phyloP scores from a whole-genome alignment of 441 rosid species.

The Euphorbia corollata region DNA sequence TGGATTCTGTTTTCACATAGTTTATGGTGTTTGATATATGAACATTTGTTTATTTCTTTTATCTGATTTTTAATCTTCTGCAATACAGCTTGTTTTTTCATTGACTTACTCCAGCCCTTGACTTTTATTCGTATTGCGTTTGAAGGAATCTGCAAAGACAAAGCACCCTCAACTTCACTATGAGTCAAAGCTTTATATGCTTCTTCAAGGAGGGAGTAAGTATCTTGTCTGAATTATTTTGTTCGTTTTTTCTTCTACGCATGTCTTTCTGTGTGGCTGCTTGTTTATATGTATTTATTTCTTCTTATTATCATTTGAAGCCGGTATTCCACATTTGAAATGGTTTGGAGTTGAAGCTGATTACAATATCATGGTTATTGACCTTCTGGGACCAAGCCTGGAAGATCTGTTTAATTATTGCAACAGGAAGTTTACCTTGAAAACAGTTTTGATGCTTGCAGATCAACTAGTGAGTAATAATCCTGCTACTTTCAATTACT shows the following conservation, averaged over 20 bases:
- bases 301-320: slow-evolving; percentile 29
- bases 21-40: background rate
- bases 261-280: slow-evolving; percentile 33
- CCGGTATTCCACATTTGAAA: slow-evolving; percentile 90
- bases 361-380: slow-evolving; percentile 88
- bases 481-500: slow-evolving; percentile 27
- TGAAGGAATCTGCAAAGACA: slow-evolving; percentile 28
- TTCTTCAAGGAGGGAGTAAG: too few relatives aligned
- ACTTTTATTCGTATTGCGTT: slow-evolving; percentile 13
- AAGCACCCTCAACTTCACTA: too few relatives aligned
- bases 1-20: background rate
- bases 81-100: background rate
- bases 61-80: background rate
- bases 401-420: slow-evolving; percentile 94
- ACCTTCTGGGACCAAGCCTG: slow-evolving; percentile 94
- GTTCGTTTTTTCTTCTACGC: too few relatives aligned
- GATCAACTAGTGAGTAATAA: slow-evolving; percentile 72
- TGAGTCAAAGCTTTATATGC: too few relatives aligned
- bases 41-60: background rate
- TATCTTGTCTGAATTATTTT: background rate
- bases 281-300: slow-evolving; percentile 36
- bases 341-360: slow-evolving; percentile 96
- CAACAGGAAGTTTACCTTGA: slow-evolving; percentile 72
- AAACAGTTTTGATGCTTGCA: slow-evolving; percentile 96
- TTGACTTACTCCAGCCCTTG: background rate